Evolutionary conservation across 2,329 filamentous ascomycete genomes (phyloP), one percentile per base, ranked within the genome.

Genomic region (Fusarium sp.): DNA sequence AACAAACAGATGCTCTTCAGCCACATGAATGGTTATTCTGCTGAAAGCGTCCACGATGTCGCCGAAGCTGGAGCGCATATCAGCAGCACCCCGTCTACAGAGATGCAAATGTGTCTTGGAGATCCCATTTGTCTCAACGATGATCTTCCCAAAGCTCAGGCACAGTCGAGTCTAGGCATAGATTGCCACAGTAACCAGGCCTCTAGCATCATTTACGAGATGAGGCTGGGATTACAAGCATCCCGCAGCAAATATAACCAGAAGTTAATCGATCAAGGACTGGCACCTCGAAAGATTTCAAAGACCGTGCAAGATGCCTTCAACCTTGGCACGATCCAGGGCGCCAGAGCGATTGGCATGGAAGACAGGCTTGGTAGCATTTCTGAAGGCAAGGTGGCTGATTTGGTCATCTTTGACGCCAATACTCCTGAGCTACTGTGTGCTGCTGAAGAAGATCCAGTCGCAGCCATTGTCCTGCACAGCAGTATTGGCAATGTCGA

Each of bases 71-170:
- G 39, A 17, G 41, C 65, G 2, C 23, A 37, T 4, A 54, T 68
- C 0, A 61, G 60, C 2, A 50, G 35, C 5, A 68, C 65, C 1
- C 65, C 65, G 3, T 61, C 46, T 1, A 69, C 65, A 0, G 65
- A 68, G 17, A 43, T 61, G 18, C 63, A 63, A 3, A 69, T 69
- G 65, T 41, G 50, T 0, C 27, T 69, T 0, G 65, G 65, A 0
- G 27, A 47, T 0, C 53, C 65, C 0, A 21, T 68, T 2, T 68
- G 65, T 8, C 21, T 68, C 2, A 31, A 51, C 0, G 36, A 47
- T 3, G 47, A 69, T 9, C 31, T 61, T 1, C 59, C 43, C 0
- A 6, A 2, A 2, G 58, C 58, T 3, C 55, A 60, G 15, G 55
- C 33, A 1, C 45, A 52, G 33, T 60, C 55, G 1, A 61, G 58